A percentile compares a stretch with the other conserved stretches of the same genome.
phyloP scores from a whole-genome alignment of 192 early-diverging fungal species.

The Coemansia sp. region DNA sequence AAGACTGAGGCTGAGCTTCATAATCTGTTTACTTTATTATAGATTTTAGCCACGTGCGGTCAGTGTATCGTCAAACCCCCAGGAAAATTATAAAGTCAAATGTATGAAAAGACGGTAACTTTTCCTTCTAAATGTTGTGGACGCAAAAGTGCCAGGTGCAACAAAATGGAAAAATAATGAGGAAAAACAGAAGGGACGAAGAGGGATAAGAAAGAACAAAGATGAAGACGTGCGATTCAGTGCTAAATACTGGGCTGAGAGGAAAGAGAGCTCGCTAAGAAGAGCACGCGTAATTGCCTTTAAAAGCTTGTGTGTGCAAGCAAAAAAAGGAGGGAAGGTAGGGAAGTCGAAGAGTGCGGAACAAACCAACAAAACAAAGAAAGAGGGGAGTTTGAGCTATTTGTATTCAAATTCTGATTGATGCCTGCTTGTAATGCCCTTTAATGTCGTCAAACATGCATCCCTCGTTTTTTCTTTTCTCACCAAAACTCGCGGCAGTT shows the following conservation, averaged over 20 bases:
- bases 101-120: neutral
- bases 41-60: neutral
- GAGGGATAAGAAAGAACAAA: neutral
- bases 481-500: slow-evolving; percentile 3
- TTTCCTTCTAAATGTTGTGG: neutral
- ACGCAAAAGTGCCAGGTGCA: neutral
- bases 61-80: neutral
- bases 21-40: slow-evolving; percentile 1
- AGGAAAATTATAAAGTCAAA: neutral
- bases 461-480: slow-evolving; percentile 7
- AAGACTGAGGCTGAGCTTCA: slow-evolving; percentile 40
- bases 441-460: neutral
- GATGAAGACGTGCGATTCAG: neutral
- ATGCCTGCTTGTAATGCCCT: neutral
- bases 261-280: neutral
- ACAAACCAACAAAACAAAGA: slow-evolving; percentile 3
- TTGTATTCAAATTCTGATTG: slow-evolving; percentile 5
- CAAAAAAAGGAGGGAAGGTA: neutral
- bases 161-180: neutral
- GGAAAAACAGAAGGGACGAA: neutral
- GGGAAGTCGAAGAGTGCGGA: slow-evolving; percentile 6
- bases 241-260: neutral
- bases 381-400: slow-evolving; percentile 1
- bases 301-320: neutral
- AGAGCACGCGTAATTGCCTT: slow-evolving; percentile 4